Evolutionary conservation across 441 rosid species (phyloP).

Genomic region (Heliophila coronopifolia): DNA sequence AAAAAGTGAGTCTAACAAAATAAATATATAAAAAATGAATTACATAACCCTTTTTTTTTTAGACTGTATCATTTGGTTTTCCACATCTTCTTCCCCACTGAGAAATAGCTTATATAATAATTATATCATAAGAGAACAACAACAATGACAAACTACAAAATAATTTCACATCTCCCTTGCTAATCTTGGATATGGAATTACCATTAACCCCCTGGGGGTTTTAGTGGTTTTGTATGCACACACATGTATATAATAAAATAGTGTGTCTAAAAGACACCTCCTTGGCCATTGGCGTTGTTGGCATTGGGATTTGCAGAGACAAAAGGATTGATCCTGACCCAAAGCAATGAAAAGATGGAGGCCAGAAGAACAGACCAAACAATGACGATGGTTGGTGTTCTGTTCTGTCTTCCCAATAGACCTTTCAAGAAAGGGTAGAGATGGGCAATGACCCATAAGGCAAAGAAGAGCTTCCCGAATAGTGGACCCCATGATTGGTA

Average conservation of each 20-base stretch:
- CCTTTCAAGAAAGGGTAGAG: slow-evolving; percentile 94
- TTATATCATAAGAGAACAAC: slow-evolving; percentile 5
- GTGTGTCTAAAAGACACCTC: slow-evolving; percentile 52
- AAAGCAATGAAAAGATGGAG: slow-evolving; percentile 87
- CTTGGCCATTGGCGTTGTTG: slow-evolving; percentile 53
- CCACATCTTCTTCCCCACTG: slow-evolving; percentile 9
- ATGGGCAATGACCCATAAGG: slow-evolving; percentile 94
- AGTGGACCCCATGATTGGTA: slow-evolving; percentile 98
- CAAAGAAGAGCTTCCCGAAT: slow-evolving; percentile 91
- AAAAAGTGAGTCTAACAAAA: neutral
- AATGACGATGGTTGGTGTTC: slow-evolving; percentile 89
- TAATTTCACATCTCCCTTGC: too few relatives aligned
- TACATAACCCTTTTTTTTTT: slow-evolving; percentile 1
- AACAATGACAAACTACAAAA: slow-evolving; percentile 10
- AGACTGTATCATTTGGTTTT: slow-evolving; percentile 16
- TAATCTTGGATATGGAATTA: slow-evolving; percentile 7
- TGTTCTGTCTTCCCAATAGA: slow-evolving; percentile 81
- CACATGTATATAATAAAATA: slow-evolving; percentile 21
- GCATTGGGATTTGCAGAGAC: slow-evolving; percentile 40
- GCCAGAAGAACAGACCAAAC: slow-evolving; percentile 96
- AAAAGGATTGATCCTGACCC: slow-evolving; percentile 94
- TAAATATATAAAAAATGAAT: slow-evolving; percentile 6
- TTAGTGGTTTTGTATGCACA: slow-evolving; percentile 21
- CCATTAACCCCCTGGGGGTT: neutral
- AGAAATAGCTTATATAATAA: slow-evolving; percentile 19